A percentile compares a stretch with the other conserved stretches of the same genome.
phyloP scores from a whole-genome alignment of 2,329 filamentous ascomycete species.

The Ceratocystiopsis minuta region DNA sequence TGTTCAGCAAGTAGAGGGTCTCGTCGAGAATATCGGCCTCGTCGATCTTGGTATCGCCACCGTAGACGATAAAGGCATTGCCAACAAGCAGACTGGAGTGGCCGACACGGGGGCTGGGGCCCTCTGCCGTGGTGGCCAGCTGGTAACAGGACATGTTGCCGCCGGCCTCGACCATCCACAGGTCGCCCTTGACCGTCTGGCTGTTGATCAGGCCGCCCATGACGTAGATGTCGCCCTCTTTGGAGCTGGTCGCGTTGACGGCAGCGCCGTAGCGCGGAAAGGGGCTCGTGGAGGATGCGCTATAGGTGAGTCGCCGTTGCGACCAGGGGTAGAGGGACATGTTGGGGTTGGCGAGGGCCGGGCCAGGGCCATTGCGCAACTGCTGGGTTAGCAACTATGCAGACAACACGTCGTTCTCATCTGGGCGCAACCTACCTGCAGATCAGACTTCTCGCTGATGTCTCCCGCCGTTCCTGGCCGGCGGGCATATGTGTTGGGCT shows the following conservation, averaged over 20 bases:
- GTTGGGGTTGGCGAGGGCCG: constrained; percentile 38
- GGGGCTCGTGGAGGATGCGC: constrained; percentile 62
- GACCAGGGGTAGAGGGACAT: constrained; percentile 91
- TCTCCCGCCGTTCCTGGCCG: constrained; percentile 26
- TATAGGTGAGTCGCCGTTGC: constrained; percentile 72
- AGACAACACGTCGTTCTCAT: too few species aligned
- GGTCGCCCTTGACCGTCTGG: constrained; percentile 84
- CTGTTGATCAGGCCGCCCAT: constrained; percentile 96
- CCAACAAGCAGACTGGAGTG: constrained; percentile 88
- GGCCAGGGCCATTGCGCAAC: constrained; percentile 37
- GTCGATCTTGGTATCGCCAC: constrained; percentile 93
- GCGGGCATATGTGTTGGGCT: constrained; percentile 33
- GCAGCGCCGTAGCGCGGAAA: constrained; percentile 96
- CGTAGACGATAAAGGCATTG: constrained; percentile 97
- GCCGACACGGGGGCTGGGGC: constrained; percentile 84
- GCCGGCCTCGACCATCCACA: constrained; percentile 94
- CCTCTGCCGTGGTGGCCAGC: constrained; percentile 78
- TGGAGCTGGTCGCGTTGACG: constrained; percentile 80
- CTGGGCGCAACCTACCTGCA: constrained; percentile 4
- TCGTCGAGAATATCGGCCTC: constrained; percentile 84
- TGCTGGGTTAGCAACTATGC: constrained; percentile 14
- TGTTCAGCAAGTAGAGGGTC: constrained; percentile 90
- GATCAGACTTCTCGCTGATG: constrained; percentile 26
- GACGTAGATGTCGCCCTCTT: constrained; percentile 92
- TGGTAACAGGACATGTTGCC: constrained; percentile 81